Conservation (phyloP, 345 rosid species). For the Boechera divaricarpa region DNA sequence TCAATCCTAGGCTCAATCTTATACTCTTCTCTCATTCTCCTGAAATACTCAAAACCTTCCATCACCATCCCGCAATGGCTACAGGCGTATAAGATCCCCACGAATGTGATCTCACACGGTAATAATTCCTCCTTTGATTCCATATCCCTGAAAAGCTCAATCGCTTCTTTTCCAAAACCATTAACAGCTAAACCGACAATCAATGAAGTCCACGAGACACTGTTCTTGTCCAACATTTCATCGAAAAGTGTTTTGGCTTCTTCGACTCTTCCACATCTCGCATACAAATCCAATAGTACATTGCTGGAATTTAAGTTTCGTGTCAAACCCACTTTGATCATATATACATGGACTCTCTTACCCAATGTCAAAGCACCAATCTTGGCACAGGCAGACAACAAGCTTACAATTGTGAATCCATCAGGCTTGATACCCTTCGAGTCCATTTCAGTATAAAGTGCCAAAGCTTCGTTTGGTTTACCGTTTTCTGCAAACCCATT, state of each 20-base stretch:
- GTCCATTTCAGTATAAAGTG: slow-evolving; percentile 60
- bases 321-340: slow-evolving; percentile 59
- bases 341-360: slow-evolving; percentile 65
- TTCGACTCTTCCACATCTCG: slow-evolving; percentile 65
- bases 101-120: slow-evolving; percentile 74
- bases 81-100: slow-evolving; percentile 85
- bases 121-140: slow-evolving; percentile 51
- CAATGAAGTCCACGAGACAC: slow-evolving; percentile 80
- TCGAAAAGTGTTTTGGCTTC: slow-evolving; percentile 62
- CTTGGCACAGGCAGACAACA: slow-evolving; percentile 81
- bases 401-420: slow-evolving; percentile 77
- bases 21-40: slow-evolving; percentile 65
- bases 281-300: slow-evolving; percentile 78
- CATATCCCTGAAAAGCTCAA: slow-evolving; percentile 61
- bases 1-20: slow-evolving; percentile 75
- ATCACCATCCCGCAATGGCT: slow-evolving; percentile 90
- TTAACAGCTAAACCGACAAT: slow-evolving; percentile 86
- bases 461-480: slow-evolving; percentile 65
- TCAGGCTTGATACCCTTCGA: slow-evolving; percentile 66
- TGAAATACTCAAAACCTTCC: slow-evolving; percentile 70
- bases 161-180: slow-evolving; percentile 81
- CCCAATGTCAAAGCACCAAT: slow-evolving; percentile 77
- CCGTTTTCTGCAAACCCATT: slow-evolving; percentile 83
- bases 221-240: slow-evolving; percentile 66
- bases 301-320: slow-evolving; percentile 59